Evolutionary conservation across 441 rosid species (phyloP).

Genomic region (Geranium incanum): DNA sequence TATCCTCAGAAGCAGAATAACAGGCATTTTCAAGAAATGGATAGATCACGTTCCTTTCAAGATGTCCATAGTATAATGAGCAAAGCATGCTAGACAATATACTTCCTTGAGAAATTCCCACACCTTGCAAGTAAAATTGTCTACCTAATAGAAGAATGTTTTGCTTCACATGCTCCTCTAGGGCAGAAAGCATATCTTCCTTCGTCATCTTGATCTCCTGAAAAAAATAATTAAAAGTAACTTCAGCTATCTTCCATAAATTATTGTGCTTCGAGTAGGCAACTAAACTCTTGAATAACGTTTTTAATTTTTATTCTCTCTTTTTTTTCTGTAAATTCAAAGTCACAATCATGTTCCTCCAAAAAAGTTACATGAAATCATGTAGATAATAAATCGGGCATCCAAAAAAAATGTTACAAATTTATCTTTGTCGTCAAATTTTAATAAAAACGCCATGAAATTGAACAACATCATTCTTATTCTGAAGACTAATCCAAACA

Average conservation of each 20-base stretch:
- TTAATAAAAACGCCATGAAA: neutral
- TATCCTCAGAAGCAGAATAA: constrained; percentile 20
- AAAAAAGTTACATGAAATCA: too few species aligned
- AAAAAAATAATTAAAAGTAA: constrained; percentile 16
- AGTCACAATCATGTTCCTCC: neutral
- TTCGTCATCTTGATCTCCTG: constrained; percentile 43
- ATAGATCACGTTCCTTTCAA: constrained; percentile 60
- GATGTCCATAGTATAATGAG: constrained; percentile 77
- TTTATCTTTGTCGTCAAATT: neutral
- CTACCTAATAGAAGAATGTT: constrained; percentile 52
- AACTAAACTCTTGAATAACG: neutral
- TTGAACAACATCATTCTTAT: neutral
- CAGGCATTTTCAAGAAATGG: constrained; percentile 50
- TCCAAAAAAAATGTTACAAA: neutral
- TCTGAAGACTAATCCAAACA: neutral
- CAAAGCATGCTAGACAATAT: constrained; percentile 64
- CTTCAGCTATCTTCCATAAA: neutral
- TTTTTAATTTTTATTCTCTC: too few species aligned
- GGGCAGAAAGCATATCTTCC: constrained; percentile 33
- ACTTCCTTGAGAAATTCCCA: constrained; percentile 91
- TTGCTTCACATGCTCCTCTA: constrained; percentile 53
- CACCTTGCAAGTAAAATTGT: constrained; percentile 47
- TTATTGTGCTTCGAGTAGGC: neutral
- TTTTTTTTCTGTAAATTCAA: neutral
- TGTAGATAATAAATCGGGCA: too few species aligned